Base-by-base conservation (phyloP, 1,284 basidiomycete genomes). In the Pholiota adiposa region DNA sequence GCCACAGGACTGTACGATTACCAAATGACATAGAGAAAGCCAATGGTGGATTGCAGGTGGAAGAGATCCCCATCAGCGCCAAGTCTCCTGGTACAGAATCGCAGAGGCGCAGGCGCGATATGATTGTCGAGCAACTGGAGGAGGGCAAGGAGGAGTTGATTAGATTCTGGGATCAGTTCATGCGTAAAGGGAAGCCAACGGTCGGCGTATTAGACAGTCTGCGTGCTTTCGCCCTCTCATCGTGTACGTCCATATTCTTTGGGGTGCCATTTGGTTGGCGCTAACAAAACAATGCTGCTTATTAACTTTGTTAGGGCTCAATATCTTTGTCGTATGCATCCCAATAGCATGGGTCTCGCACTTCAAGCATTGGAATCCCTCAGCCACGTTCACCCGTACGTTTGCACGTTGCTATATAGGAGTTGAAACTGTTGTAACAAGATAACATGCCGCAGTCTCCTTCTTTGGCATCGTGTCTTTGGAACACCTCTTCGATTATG, bases 331-430 rank as follows among this genome's bases (percentile, higher is more conserved):
- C n/a, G 19, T 89, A 1, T 79, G 86, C 65, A 78, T 89, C 8
- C 88, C 88, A 0, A 62, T 89, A 33, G 84, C 87, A 7, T 91
- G 88, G 88, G 78, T 75, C 1, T 77, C 82, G 0, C 84, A 88
- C 66, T 88, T 84, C 55, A 60, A 66, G 52, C 50, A 67, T 2
- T 77, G 74, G 72, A 56, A 61, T 16, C 66, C 70, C 55, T 63
- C 58, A 25, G 41, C 68, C 36, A 75, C 70, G 23, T 83, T 83
- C 53, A 69, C 74, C 23, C 71, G 79, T 83, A 68, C 64, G 77
- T 66, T 51, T 4, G 0, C 46, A 21, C 16, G 11, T 18, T 29
- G 34, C 21, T 11, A 11, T 3, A 38, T 25, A 16, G 38, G 1
- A 16, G 16, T 25, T 23, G 23, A 11, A 11, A 43, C 55, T 23